Percentiles rank a stretch among this genome's conserved stretches.
phyloP scores from a whole-genome alignment of 2,329 filamentous ascomycete species.

The Lecanosticta acicola region DNA sequence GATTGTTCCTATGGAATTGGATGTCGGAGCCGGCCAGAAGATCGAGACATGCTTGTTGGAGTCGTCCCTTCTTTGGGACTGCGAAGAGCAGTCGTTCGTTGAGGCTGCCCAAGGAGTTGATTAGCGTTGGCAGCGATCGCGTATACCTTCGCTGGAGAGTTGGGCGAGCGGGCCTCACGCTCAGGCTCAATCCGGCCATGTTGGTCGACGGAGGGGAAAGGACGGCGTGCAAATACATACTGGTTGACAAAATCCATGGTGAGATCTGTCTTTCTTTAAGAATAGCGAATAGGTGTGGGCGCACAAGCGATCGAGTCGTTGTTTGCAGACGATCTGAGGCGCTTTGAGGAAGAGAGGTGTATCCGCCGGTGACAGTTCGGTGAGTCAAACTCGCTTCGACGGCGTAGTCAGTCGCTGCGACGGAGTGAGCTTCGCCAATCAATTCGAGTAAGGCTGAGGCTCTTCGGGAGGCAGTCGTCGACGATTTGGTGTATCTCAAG shows the following conservation, averaged over 20 bases:
- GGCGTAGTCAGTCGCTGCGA: not conserved
- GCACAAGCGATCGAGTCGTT: not conserved
- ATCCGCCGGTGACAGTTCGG: not conserved
- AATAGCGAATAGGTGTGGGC: not conserved
- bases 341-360: not conserved
- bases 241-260: slow-evolving; percentile 34
- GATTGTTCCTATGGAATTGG: slow-evolving; percentile 89
- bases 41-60: slow-evolving; percentile 82
- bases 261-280: not conserved
- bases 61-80: slow-evolving; percentile 97
- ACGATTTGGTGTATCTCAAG: too few species aligned
- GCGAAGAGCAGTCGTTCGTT: slow-evolving; percentile 92
- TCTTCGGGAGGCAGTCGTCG: not conserved
- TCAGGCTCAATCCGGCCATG: slow-evolving; percentile 5
- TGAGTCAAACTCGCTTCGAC: not conserved
- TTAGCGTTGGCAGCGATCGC: slow-evolving; percentile 32
- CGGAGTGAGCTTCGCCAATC: not conserved
- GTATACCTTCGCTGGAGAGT: slow-evolving; percentile 15
- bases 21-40: slow-evolving; percentile 91
- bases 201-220: slow-evolving; percentile 1
- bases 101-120: slow-evolving; percentile 55
- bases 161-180: not conserved
- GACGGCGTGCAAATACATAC: slow-evolving; percentile 21
- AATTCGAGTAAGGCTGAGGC: not conserved
- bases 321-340: not conserved